Conservation (phyloP, 306 rosid genomes). For the Sophora flavescens region DNA sequence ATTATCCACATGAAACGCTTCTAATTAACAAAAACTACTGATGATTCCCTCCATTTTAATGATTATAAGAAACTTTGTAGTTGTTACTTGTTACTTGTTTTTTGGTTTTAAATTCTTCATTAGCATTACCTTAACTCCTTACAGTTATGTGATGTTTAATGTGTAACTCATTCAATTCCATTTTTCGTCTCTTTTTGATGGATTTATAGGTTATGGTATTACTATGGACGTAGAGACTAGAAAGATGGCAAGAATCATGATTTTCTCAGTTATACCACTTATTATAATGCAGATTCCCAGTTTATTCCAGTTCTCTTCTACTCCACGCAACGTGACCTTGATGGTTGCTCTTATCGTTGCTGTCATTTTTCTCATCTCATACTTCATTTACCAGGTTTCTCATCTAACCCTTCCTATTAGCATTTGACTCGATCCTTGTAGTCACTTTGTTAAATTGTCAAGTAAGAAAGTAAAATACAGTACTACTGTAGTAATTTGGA, state of each 20-base stretch:
- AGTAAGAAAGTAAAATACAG: not conserved
- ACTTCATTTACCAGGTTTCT: slow-evolving; percentile 69
- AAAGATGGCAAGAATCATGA: slow-evolving; percentile 61
- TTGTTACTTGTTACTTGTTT: not conserved
- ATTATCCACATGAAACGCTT: not conserved
- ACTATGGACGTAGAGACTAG: slow-evolving; percentile 64
- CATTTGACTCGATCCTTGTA: not conserved
- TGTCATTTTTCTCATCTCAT: slow-evolving; percentile 53
- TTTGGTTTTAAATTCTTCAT: slow-evolving; percentile 28
- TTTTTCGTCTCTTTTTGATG: not conserved
- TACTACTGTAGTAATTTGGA: not conserved
- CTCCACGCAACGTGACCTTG: slow-evolving; percentile 42
- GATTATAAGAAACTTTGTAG: not conserved
- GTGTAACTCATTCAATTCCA: not conserved
- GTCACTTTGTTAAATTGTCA: not conserved
- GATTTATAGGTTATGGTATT: slow-evolving; percentile 59
- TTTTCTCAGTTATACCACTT: slow-evolving; percentile 59
- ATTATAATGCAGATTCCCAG: slow-evolving; percentile 64
- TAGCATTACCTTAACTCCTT: slow-evolving; percentile 24
- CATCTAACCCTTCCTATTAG: slow-evolving; percentile 21
- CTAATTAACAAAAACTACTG: not conserved
- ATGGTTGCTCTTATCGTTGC: slow-evolving; percentile 59
- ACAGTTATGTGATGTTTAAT: not conserved
- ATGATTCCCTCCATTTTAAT: not conserved
- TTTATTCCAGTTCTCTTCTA: slow-evolving; percentile 44